phyloP scores from a whole-genome alignment of 2,329 filamentous ascomycete species.

The Tolypocladium tropicale region DNA sequence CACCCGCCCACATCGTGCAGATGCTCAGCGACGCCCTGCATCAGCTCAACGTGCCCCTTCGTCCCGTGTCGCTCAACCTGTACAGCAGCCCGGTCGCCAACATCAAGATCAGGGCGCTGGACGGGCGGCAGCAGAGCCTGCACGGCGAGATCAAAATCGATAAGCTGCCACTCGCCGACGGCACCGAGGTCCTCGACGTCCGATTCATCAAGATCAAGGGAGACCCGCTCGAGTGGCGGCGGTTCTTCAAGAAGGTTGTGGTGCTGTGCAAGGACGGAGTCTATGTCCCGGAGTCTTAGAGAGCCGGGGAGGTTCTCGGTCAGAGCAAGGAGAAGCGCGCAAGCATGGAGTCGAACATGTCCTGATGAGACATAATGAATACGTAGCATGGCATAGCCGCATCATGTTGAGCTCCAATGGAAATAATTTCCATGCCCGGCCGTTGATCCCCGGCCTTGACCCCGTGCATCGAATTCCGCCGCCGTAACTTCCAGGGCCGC shows the following conservation, averaged over 20 bases:
- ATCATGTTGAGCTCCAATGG: neutral
- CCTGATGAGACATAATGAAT: neutral
- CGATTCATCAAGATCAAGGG: slow-evolving; percentile 91
- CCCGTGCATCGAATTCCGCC: neutral
- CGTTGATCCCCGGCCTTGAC: neutral
- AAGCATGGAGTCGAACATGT: neutral
- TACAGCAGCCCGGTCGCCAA: slow-evolving; percentile 47
- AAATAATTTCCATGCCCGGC: neutral
- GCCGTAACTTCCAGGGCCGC: neutral
- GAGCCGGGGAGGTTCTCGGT: slow-evolving; percentile 9
- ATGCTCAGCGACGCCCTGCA: slow-evolving; percentile 75
- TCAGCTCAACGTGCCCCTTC: slow-evolving; percentile 70
- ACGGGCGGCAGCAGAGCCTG: slow-evolving; percentile 61
- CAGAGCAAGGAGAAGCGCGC: neutral
- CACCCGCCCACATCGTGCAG: slow-evolving; percentile 64
- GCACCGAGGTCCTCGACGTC: slow-evolving; percentile 64
- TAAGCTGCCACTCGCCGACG: slow-evolving; percentile 45
- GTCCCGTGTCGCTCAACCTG: slow-evolving; percentile 33
- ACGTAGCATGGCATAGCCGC: neutral
- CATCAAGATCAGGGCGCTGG: slow-evolving; percentile 65
- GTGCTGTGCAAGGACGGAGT: slow-evolving; percentile 80
- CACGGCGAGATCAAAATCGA: slow-evolving; percentile 70
- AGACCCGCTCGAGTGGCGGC: slow-evolving; percentile 90
- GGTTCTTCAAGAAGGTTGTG: slow-evolving; percentile 95
- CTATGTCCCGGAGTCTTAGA: slow-evolving; percentile 38